These are phyloP conservation scores for Bjerkandera adusta DNA, from an alignment of 1,284 basidiomycete species.

Conservation along the genomic window DNA sequence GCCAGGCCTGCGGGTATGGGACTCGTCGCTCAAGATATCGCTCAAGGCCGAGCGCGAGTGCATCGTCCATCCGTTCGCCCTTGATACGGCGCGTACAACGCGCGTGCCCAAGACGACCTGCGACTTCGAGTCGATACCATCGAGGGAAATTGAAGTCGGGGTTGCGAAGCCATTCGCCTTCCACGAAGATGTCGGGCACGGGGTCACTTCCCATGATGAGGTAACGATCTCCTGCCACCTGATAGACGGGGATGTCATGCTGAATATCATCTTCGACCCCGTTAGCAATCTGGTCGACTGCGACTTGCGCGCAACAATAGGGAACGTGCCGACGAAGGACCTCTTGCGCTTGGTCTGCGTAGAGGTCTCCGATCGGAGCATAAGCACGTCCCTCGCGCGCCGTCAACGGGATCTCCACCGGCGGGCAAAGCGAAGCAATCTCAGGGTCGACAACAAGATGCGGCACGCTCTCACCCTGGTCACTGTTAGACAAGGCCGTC, in stretches of 20 bases:
- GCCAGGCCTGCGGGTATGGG: neutral
- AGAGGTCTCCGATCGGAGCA: slow-evolving; percentile 2
- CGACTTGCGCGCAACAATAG: neutral
- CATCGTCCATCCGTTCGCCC: slow-evolving; percentile 2
- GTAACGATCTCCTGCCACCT: neutral
- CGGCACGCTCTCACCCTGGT: neutral
- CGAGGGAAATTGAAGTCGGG: slow-evolving; percentile 8
- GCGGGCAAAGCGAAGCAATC: no score
- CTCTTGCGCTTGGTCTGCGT: neutral
- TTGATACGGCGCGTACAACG: neutral
- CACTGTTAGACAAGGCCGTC: neutral
- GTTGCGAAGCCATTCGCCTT: neutral
- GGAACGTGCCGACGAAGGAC: slow-evolving; percentile 5
- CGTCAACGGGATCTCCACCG: neutral
- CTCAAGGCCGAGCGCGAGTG: neutral
- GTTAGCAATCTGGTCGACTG: neutral
- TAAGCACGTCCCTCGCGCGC: neutral
- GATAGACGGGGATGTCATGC: neutral
- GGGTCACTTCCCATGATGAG: slow-evolving; percentile 1
- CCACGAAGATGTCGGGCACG: slow-evolving; percentile 1
- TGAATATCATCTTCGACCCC: neutral
- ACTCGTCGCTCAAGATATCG: neutral
- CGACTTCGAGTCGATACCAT: slow-evolving; percentile 5
- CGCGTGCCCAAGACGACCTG: neutral
- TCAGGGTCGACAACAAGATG: neutral